phyloP scores from a whole-genome alignment of 2,329 filamentous ascomycete species.

The Ophiocordyceps camponoti-rufipedis region DNA sequence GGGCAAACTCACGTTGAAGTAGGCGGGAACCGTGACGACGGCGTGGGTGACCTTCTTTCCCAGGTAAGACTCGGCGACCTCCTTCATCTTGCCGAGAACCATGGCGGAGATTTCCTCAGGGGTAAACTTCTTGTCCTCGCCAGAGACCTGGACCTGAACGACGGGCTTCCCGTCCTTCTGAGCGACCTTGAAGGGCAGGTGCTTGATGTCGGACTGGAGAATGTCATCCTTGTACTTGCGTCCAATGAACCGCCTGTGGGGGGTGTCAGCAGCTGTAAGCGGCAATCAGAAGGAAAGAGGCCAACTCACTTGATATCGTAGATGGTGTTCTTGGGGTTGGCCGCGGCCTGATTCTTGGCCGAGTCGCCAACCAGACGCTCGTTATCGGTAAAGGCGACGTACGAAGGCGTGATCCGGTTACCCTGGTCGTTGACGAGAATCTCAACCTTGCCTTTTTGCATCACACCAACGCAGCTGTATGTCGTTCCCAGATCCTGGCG shows the following conservation, averaged over 20 bases:
- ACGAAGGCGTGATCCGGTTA: slow-evolving; percentile 95
- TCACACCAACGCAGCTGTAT: slow-evolving; percentile 80
- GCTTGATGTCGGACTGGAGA: slow-evolving; percentile 97
- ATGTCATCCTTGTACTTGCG: slow-evolving; percentile 86
- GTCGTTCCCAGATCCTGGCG: slow-evolving; percentile 67
- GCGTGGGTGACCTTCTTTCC: slow-evolving; percentile 99
- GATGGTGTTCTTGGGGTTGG: slow-evolving; percentile 97
- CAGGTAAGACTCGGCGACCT: slow-evolving; percentile 94
- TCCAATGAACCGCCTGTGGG: slow-evolving; percentile 95
- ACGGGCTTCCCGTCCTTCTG: slow-evolving; percentile 76
- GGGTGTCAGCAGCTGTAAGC: slow-evolving; percentile 35
- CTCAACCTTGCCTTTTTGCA: slow-evolving; percentile 91
- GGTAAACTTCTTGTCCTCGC: slow-evolving; percentile 88
- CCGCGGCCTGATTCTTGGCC: slow-evolving; percentile 98
- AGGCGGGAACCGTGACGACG: slow-evolving; percentile 95
- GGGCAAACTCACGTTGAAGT: slow-evolving; percentile 74
- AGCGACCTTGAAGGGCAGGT: slow-evolving; percentile 97
- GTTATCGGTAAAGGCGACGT: slow-evolving; percentile 97
- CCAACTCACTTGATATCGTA: slow-evolving; percentile 90
- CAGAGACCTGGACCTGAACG: slow-evolving; percentile 90
- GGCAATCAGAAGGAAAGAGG: neutral
- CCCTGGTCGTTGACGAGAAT: slow-evolving; percentile 99
- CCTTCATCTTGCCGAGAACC: slow-evolving; percentile 99
- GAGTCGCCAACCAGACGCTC: slow-evolving; percentile 99
- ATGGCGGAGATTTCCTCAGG: slow-evolving; percentile 98